Evolutionary conservation across 1,284 basidiomycete species (phyloP).

Genomic region (Coniophora puteana): DNA sequence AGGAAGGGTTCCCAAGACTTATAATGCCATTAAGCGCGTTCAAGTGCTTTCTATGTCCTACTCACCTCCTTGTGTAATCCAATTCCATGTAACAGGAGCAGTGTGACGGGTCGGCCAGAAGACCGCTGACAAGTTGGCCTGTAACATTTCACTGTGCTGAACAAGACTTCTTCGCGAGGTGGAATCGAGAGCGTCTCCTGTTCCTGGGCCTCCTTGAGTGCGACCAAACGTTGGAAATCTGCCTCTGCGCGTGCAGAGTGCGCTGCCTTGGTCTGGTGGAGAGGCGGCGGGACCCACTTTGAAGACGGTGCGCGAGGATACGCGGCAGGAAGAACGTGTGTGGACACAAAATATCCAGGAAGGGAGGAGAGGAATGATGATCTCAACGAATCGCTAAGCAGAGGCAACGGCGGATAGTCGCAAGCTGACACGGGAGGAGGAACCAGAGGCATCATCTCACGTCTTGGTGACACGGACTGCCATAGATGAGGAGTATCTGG

Average conservation of each 20-base stretch:
- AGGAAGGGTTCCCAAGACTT: conserved; percentile 70
- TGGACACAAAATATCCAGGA: conserved; percentile 43
- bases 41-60: background rate
- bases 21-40: background rate
- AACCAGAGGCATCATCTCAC: too few relatives aligned
- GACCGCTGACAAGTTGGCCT: conserved; percentile 24
- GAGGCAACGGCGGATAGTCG: conserved; percentile 1
- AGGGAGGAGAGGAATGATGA: conserved; percentile 11
- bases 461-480: too few relatives aligned
- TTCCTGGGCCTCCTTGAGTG: background rate
- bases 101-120: conserved; percentile 39
- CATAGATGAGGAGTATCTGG: too few relatives aligned
- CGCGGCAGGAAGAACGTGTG: conserved; percentile 74
- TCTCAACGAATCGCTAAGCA: conserved; percentile 1
- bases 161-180: conserved; percentile 40
- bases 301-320: conserved; percentile 48
- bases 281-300: conserved; percentile 16
- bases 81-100: conserved; percentile 77
- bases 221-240: conserved; percentile 17
- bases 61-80: conserved; percentile 81
- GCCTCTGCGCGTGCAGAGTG: conserved; percentile 18
- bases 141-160: conserved; percentile 58
- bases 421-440: too few relatives aligned
- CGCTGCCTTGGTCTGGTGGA: conserved; percentile 25
- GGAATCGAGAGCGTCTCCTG: conserved; percentile 14